A percentile compares a stretch with the other conserved stretches of the same genome.
phyloP scores from a whole-genome alignment of 2,329 filamentous ascomycete genomes.

The Colletotrichum endophyticum region DNA sequence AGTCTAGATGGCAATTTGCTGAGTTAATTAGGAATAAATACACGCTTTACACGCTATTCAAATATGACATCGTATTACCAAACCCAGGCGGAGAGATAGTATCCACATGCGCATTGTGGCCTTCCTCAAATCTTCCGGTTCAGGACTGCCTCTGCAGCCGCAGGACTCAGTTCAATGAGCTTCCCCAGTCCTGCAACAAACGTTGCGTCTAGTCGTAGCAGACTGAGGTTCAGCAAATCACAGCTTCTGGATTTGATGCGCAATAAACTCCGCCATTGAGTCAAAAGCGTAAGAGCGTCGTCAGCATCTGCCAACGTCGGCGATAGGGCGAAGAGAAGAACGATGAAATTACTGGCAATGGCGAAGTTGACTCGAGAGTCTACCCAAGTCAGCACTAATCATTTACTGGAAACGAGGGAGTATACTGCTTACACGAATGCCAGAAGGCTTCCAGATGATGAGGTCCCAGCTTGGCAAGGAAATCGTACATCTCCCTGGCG shows the following conservation, averaged over 20 bases:
- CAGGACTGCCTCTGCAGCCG: not conserved
- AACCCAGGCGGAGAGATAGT: not conserved
- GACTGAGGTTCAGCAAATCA: not conserved
- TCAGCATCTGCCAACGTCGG: not conserved
- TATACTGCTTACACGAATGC: not conserved
- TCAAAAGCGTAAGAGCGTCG: not conserved
- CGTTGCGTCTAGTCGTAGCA: not conserved
- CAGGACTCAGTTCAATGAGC: not conserved
- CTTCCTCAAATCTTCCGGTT: not conserved
- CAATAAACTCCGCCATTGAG: not conserved
- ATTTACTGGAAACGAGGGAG: rapidly evolving
- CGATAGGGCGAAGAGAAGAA: not conserved
- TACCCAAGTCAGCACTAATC: not conserved
- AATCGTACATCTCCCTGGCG: conserved; percentile 7
- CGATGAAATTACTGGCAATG: conserved; percentile 8
- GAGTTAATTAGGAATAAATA: not conserved
- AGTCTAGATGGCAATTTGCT: rapidly evolving
- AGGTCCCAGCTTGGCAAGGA: not conserved
- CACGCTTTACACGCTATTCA: not conserved
- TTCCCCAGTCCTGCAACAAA: conserved; percentile 9
- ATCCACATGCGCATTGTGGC: rapidly evolving
- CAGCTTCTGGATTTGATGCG: conserved; percentile 16
- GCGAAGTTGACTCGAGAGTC: conserved; percentile 13
- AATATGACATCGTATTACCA: not conserved
- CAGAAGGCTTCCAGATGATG: conserved; percentile 9